Evolutionary conservation across 2,329 filamentous ascomycete genomes (phyloP).

Genomic region (Aspergillus sp.): DNA sequence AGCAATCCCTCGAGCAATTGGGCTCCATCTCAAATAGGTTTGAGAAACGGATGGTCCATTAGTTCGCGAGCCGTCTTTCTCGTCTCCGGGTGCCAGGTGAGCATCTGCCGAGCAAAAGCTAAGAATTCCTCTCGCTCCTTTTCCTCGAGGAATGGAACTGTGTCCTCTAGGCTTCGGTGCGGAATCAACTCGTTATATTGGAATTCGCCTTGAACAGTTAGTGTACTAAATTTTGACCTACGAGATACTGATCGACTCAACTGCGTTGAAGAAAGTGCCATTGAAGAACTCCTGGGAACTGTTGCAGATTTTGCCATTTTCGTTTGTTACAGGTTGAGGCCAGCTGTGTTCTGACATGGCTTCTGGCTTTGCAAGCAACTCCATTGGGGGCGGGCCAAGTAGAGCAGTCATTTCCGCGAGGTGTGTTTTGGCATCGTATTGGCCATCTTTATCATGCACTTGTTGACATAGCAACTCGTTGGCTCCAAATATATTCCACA

Average conservation of each 20-base stretch:
- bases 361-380: conserved; percentile 24
- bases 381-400: conserved; percentile 34
- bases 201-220: conserved; percentile 23
- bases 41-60: conserved; percentile 36
- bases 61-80: conserved; percentile 37
- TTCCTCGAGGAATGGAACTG: conserved; percentile 24
- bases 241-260: conserved; percentile 11
- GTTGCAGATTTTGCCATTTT: conserved; percentile 14
- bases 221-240: conserved; percentile 5
- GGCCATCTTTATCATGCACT: conserved; percentile 27
- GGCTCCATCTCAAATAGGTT: neutral
- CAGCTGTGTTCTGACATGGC: conserved; percentile 14
- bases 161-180: conserved; percentile 21
- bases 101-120: conserved; percentile 34
- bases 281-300: conserved; percentile 20
- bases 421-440: conserved; percentile 34
- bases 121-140: conserved; percentile 33
- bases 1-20: too few relatives aligned
- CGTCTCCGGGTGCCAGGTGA: conserved; percentile 36
- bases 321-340: conserved; percentile 16
- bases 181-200: conserved; percentile 23
- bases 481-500: conserved; percentile 34
- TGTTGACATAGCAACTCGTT: conserved; percentile 31
- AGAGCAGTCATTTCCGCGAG: conserved; percentile 43
- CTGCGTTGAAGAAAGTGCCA: conserved; percentile 26